These are phyloP conservation scores for Middelhovenomyces tepae DNA, from an alignment of 805 yeast species.

Conservation along the genomic window DNA sequence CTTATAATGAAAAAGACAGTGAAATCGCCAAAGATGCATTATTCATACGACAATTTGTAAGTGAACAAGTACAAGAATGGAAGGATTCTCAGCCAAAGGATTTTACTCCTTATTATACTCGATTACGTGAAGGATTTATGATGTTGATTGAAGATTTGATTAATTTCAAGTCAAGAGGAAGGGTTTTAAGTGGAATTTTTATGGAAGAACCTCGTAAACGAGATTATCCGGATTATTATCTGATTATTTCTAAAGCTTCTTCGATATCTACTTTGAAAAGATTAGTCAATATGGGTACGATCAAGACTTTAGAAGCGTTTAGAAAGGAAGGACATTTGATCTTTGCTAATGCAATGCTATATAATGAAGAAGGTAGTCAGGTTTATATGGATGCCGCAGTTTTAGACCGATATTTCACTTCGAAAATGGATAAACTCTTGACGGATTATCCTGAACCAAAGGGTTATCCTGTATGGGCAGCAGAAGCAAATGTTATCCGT, in stretches of 20 bases:
- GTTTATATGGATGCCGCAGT: conserved; percentile 64
- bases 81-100: too few species aligned
- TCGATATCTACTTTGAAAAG: neutral
- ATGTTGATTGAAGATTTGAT: conserved; percentile 33
- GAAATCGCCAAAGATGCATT: conserved; percentile 62
- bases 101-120: neutral
- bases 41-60: too few species aligned
- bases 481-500: conserved; percentile 8
- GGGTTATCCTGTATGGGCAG: conserved; percentile 11
- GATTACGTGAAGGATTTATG: conserved; percentile 2
- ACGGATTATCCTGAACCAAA: conserved; percentile 9
- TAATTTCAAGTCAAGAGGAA: conserved; percentile 38
- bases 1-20: conserved; percentile 59
- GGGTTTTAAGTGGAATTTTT: conserved; percentile 59
- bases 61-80: too few species aligned
- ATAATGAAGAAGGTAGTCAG: conserved; percentile 64
- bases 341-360: conserved; percentile 69
- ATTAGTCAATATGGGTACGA: conserved; percentile 40
- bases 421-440: conserved; percentile 18
- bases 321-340: conserved; percentile 50
- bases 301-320: conserved; percentile 50
- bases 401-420: conserved; percentile 42
- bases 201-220: conserved; percentile 61
- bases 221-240: conserved; percentile 74
- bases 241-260: conserved; percentile 35